Percentiles rank a stretch among this genome's conserved stretches.
These are phyloP conservation scores for Yamadazyma insecticola DNA, from an alignment of 805 yeast species.

Conservation along the genomic window DNA sequence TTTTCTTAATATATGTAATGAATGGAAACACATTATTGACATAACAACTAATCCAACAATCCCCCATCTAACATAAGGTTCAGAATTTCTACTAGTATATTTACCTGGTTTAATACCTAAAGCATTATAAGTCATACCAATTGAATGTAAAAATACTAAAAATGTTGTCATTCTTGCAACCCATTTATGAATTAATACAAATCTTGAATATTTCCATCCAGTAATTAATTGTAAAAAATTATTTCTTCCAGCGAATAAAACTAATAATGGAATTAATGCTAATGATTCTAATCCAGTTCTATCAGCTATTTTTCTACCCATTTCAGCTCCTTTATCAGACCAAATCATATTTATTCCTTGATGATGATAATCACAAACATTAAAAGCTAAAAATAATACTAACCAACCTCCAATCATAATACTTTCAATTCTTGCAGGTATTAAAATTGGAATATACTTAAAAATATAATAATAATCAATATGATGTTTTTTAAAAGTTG, in stretches of 20 bases:
- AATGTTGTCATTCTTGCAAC: slow-evolving; percentile 47
- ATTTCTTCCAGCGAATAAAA: slow-evolving; percentile 69
- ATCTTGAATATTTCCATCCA: slow-evolving; percentile 59
- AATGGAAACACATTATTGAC: slow-evolving; percentile 19
- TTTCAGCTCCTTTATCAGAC: slow-evolving; percentile 20
- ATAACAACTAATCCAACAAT: slow-evolving; percentile 22
- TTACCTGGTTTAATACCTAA: slow-evolving; percentile 25
- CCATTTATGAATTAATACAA: slow-evolving; percentile 66
- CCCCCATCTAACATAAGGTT: slow-evolving; percentile 31
- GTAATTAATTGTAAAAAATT: slow-evolving; percentile 59
- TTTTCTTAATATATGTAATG: slow-evolving; percentile 53
- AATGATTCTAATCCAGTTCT: slow-evolving; percentile 49
- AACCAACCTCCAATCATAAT: slow-evolving; percentile 38
- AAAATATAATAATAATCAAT: slow-evolving; percentile 10
- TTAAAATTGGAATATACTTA: slow-evolving; percentile 17
- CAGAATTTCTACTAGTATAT: slow-evolving; percentile 24
- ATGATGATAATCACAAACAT: slow-evolving; percentile 21
- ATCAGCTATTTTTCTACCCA: slow-evolving; percentile 45
- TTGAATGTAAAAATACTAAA: slow-evolving; percentile 52
- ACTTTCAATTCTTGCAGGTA: slow-evolving; percentile 53
- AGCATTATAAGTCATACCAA: slow-evolving; percentile 51
- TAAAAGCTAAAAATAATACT: slow-evolving; percentile 25
- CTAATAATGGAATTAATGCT: slow-evolving; percentile 52
- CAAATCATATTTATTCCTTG: slow-evolving; percentile 21
- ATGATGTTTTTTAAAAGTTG: slow-evolving; percentile 15